phyloP scores from a whole-genome alignment of 306 rosid species.

The Canavalia gladiata region DNA sequence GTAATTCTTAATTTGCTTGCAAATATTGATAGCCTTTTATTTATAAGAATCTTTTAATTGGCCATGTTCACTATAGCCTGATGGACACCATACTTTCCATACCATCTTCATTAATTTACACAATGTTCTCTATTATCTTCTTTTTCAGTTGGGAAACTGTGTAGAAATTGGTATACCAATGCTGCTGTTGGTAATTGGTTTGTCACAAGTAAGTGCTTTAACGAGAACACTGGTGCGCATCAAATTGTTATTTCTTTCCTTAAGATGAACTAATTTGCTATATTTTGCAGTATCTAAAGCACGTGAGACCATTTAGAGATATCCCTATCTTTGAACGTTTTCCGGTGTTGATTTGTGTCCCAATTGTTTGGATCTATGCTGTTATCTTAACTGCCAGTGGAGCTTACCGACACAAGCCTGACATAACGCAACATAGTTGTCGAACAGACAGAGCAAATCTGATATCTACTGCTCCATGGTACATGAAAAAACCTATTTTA shows the following conservation, averaged over 20 bases:
- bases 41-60: conserved; percentile 27
- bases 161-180: conserved; percentile 94
- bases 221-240: background rate
- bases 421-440: conserved; percentile 73
- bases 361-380: conserved; percentile 91
- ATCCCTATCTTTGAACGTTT: conserved; percentile 90
- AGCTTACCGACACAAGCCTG: conserved; percentile 71
- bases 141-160: conserved; percentile 86
- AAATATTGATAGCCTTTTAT: background rate
- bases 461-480: conserved; percentile 95
- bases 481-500: conserved; percentile 30
- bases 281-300: conserved; percentile 89
- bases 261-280: conserved; percentile 22
- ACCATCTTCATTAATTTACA: background rate
- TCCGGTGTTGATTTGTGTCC: conserved; percentile 84
- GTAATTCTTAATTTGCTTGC: background rate
- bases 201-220: conserved; percentile 82
- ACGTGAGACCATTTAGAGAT: conserved; percentile 85
- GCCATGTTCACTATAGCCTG: conserved; percentile 15
- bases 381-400: conserved; percentile 91
- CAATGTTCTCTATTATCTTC: conserved; percentile 29
- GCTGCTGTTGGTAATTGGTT: conserved; percentile 83
- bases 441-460: conserved; percentile 88
- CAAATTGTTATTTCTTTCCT: conserved; percentile 28
- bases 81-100: conserved; percentile 30